These are phyloP conservation scores for Flaveria bidentis DNA, from an alignment of 129 eudicot species.

Conservation along the genomic window DNA sequence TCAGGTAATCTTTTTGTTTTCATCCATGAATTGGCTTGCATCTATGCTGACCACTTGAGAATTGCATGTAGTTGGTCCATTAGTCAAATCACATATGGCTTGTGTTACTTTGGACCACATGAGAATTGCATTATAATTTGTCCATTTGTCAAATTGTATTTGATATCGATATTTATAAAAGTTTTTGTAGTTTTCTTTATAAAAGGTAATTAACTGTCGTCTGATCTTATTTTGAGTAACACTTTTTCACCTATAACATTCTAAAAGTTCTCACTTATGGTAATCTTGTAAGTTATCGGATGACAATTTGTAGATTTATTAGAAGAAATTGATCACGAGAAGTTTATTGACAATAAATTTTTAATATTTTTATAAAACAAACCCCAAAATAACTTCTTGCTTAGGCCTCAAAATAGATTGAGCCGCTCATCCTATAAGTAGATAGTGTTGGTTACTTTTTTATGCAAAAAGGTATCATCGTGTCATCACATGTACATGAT, in stretches of 20 bases:
- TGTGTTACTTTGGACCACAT: constrained; percentile 35
- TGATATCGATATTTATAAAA: constrained; percentile 24
- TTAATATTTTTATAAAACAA: too few species aligned
- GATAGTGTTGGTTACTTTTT: background rate
- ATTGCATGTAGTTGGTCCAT: constrained; percentile 33
- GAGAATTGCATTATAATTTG: too few species aligned
- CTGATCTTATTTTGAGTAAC: too few species aligned
- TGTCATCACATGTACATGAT: background rate
- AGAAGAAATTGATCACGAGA: too few species aligned
- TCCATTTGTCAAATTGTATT: constrained; percentile 10
- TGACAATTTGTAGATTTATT: background rate
- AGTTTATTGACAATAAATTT: too few species aligned
- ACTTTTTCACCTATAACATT: too few species aligned
- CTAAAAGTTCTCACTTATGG: too few species aligned
- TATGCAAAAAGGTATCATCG: background rate
- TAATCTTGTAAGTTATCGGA: background rate
- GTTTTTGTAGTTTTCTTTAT: background rate
- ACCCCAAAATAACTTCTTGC: too few species aligned
- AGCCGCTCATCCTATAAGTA: background rate
- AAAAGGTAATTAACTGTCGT: background rate
- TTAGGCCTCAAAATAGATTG: background rate
- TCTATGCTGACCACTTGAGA: constrained; percentile 21
- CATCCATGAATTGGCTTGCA: constrained; percentile 8
- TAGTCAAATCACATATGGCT: constrained; percentile 3
- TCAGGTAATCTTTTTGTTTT: constrained; percentile 47